Percentiles rank a stretch among this genome's conserved stretches.
These are phyloP conservation scores for Calycina herbarum DNA, from an alignment of 2,329 filamentous ascomycete genomes.

Conservation along the genomic window DNA sequence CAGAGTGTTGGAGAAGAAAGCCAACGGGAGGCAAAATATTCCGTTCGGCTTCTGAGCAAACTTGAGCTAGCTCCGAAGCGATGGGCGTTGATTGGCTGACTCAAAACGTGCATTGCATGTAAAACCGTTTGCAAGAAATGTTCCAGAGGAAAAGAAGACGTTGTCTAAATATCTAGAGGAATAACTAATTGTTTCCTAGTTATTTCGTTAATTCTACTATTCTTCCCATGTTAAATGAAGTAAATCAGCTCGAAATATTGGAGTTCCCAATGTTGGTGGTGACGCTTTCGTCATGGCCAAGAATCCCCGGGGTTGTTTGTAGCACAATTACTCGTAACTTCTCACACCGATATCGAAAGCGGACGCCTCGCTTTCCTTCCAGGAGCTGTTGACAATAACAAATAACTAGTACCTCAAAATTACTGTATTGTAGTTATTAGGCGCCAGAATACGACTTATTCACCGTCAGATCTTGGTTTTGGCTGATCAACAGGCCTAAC, in stretches of 20 bases:
- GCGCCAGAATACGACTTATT: no score
- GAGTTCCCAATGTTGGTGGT: neutral
- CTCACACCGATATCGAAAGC: neutral
- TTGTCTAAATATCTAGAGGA: no score
- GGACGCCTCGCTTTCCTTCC: neutral
- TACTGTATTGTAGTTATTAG: no score
- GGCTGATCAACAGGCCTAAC: no score
- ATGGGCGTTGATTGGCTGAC: neutral
- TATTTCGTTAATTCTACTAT: neutral
- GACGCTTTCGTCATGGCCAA: neutral
- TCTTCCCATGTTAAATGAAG: neutral
- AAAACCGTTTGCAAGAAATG: neutral
- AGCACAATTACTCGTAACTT: neutral
- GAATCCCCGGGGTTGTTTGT: neutral
- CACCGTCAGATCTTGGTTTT: no score
- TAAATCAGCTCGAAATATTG: no score
- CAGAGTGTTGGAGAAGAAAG: conserved; percentile 9
- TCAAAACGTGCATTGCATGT: neutral
- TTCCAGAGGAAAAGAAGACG: neutral
- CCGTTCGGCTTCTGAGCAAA: conserved; percentile 16
- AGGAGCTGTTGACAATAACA: no score
- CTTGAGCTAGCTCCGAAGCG: conserved; percentile 2
- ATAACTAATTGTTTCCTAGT: no score
- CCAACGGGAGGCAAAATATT: conserved; percentile 9
- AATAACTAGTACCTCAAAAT: no score